Percentiles rank a stretch among this genome's conserved stretches.
phyloP scores from a whole-genome alignment of 164 flowering plant species.

The Chimonanthus praecox region DNA sequence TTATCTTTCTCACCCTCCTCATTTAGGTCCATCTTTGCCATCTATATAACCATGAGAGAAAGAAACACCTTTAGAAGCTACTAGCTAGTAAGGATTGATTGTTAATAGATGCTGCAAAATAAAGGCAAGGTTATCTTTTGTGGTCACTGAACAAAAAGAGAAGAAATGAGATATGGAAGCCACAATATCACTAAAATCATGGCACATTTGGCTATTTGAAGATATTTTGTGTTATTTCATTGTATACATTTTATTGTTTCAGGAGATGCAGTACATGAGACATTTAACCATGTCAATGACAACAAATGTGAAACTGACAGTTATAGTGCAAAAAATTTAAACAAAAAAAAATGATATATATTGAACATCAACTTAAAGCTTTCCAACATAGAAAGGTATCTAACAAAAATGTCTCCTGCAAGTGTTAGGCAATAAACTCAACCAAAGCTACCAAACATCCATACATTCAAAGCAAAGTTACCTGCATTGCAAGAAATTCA shows the following conservation, averaged over 20 bases:
- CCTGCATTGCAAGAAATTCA: constrained; percentile 99
- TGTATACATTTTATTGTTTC: neutral
- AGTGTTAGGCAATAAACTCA: neutral
- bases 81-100: neutral
- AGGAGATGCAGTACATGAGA: neutral
- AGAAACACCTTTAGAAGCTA: neutral
- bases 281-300: neutral
- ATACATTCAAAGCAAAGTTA: constrained; percentile 10
- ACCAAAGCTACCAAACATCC: neutral
- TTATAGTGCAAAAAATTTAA: neutral
- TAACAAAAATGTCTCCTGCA: neutral
- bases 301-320: neutral
- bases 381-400: neutral
- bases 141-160: neutral
- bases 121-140: neutral
- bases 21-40: constrained; percentile 93
- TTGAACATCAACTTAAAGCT: neutral
- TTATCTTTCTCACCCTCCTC: constrained; percentile 81
- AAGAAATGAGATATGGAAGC: neutral
- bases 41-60: constrained; percentile 33
- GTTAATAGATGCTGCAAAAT: neutral
- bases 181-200: neutral
- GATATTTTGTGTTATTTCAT: neutral
- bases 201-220: neutral
- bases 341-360: neutral